Evolutionary conservation across 352 stramenopile genomes (phyloP).

Genomic region (Phytophthora nicotianae): DNA sequence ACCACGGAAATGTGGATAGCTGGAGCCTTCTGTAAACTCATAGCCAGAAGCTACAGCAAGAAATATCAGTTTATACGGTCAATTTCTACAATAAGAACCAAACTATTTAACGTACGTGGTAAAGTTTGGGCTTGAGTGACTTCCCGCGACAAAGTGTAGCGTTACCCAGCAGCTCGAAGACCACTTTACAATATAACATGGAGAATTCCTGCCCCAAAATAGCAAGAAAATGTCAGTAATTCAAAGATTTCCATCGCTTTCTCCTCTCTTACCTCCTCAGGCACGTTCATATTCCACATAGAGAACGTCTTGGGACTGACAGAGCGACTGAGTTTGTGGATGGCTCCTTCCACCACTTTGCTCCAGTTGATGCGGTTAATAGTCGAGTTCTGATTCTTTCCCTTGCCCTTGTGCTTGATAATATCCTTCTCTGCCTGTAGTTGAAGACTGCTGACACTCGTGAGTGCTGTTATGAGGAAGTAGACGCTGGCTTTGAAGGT

Average conservation of each 20-base stretch:
- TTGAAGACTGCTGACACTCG: slow-evolving; percentile 53
- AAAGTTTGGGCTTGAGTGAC: slow-evolving; percentile 65
- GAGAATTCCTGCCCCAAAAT: slow-evolving; percentile 69
- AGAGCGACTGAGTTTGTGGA: slow-evolving; percentile 65
- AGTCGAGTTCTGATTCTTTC: slow-evolving; percentile 42
- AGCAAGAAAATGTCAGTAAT: too few relatives aligned
- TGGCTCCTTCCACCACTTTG: slow-evolving; percentile 64
- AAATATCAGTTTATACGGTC: background rate
- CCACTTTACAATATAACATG: slow-evolving; percentile 72
- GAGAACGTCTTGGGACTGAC: slow-evolving; percentile 66
- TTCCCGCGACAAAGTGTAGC: slow-evolving; percentile 65
- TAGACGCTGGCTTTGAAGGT: slow-evolving; percentile 75
- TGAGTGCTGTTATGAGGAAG: slow-evolving; percentile 70
- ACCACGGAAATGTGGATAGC: slow-evolving; percentile 75
- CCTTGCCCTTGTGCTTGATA: slow-evolving; percentile 55
- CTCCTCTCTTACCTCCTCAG: slow-evolving; percentile 62
- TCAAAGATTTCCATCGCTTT: too few relatives aligned
- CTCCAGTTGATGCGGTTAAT: slow-evolving; percentile 64
- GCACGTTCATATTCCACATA: slow-evolving; percentile 83
- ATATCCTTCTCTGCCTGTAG: slow-evolving; percentile 65
- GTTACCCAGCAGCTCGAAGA: slow-evolving; percentile 73
- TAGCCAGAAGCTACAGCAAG: slow-evolving; percentile 54
- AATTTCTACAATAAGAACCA: background rate
- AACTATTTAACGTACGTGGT: slow-evolving; percentile 47
- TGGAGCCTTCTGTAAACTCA: slow-evolving; percentile 62